Conservation (phyloP, 2,329 filamentous ascomycete species). For the Verticillium albo-atrum region DNA sequence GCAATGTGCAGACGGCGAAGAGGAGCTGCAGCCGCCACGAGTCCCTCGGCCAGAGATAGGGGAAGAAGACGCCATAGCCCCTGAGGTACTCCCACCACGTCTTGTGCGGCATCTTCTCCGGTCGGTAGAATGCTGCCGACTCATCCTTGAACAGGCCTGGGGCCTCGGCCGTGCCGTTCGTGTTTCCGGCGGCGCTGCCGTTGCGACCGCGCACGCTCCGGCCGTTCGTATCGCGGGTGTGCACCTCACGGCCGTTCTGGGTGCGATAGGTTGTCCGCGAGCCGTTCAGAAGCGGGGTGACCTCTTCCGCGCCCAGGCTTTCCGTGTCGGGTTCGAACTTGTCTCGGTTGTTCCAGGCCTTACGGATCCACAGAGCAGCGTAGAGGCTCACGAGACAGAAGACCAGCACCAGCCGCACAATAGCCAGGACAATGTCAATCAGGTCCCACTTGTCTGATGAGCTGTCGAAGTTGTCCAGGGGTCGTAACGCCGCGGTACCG, state of each 20-base stretch:
- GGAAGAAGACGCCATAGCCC: constrained; percentile 91
- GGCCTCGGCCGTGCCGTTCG: constrained; percentile 33
- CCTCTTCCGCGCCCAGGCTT: constrained; percentile 43
- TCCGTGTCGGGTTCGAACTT: constrained; percentile 28
- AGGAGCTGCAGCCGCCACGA: constrained; percentile 67
- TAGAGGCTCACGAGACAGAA: constrained; percentile 50
- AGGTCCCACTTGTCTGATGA: constrained; percentile 48
- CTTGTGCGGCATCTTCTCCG: constrained; percentile 77
- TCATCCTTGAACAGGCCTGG: constrained; percentile 44
- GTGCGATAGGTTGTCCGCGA: constrained; percentile 30
- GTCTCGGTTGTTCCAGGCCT: constrained; percentile 33
- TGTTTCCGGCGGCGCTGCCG: constrained; percentile 21
- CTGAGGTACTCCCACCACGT: constrained; percentile 96
- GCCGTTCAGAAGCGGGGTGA: constrained; percentile 56
- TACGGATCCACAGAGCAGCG: constrained; percentile 34
- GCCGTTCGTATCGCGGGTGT: constrained; percentile 12
- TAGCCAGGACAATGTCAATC: constrained; percentile 61
- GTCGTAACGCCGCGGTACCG: constrained; percentile 22
- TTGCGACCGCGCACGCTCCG: constrained; percentile 13
- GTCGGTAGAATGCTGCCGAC: constrained; percentile 80
- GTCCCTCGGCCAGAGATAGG: constrained; percentile 92
- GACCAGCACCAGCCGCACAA: constrained; percentile 65
- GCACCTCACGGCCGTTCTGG: constrained; percentile 23
- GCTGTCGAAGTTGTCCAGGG: constrained; percentile 8
- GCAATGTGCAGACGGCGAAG: constrained; percentile 74